Evolutionary conservation across 2,329 filamentous ascomycete genomes (phyloP).

Genomic region (Xylaria sp.): DNA sequence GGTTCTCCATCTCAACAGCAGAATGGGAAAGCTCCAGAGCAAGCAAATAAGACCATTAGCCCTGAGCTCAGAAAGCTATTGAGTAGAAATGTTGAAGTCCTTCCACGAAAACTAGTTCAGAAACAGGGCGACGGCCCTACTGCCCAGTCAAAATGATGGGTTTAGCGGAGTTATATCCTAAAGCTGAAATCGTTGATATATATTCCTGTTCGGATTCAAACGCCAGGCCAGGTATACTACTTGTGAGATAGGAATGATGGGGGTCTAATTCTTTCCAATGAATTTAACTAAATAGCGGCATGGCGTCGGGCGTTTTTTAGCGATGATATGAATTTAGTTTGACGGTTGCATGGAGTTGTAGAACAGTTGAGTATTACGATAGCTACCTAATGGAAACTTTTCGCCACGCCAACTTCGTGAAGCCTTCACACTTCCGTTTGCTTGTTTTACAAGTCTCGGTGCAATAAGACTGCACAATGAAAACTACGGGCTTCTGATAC

Average conservation of each 20-base stretch:
- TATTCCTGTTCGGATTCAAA: conserved; percentile 2
- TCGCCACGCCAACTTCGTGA: neutral
- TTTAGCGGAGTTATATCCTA: neutral
- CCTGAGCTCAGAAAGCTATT: conserved; percentile 66
- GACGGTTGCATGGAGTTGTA: conserved; percentile 2
- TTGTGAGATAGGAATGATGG: neutral
- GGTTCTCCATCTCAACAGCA: conserved; percentile 29
- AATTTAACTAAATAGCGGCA: conserved; percentile 11
- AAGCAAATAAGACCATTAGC: conserved; percentile 61
- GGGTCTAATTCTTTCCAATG: neutral
- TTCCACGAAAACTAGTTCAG: conserved; percentile 44
- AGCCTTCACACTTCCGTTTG: neutral
- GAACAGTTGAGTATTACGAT: neutral
- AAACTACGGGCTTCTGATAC: neutral
- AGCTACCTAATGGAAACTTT: neutral
- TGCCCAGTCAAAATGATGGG: conserved; percentile 28
- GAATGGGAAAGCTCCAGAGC: conserved; percentile 52
- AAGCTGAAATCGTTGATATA: conserved; percentile 31
- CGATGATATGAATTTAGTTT: neutral
- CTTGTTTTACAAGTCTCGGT: neutral
- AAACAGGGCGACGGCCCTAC: conserved; percentile 44
- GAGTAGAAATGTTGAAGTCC: conserved; percentile 52
- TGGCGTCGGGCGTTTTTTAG: conserved; percentile 19
- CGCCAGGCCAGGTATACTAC: neutral
- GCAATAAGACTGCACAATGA: neutral